These are phyloP conservation scores for Saccharomycopsis sp. DNA, from an alignment of 805 yeast genomes.

Conservation along the genomic window DNA sequence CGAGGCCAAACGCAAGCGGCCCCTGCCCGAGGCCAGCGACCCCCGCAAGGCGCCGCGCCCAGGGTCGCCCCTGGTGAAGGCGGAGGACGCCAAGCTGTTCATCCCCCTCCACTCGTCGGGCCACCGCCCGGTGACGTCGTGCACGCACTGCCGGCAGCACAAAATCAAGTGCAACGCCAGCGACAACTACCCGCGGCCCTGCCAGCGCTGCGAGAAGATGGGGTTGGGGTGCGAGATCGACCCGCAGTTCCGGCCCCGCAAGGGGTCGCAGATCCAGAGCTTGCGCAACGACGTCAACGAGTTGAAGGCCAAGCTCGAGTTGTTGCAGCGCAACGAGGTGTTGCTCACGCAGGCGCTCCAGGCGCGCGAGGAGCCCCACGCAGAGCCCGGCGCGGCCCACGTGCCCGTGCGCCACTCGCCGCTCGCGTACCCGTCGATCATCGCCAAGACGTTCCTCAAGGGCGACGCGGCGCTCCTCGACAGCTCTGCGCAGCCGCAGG, in stretches of 20 bases:
- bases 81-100: conserved; percentile 6
- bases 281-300: conserved; percentile 82
- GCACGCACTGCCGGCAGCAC: conserved; percentile 92
- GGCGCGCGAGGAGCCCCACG: conserved; percentile 20
- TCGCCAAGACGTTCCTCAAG: conserved; percentile 38
- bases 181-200: conserved; percentile 72
- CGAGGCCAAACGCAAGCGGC: too few relatives aligned
- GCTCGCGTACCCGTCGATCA: conserved; percentile 6
- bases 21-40: background rate
- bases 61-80: conserved; percentile 3
- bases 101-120: conserved; percentile 34
- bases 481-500: too few relatives aligned
- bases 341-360: conserved; percentile 57
- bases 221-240: conserved; percentile 79
- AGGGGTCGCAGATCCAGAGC: conserved; percentile 83
- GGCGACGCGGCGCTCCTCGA: conserved; percentile 37
- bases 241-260: conserved; percentile 85
- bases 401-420: background rate
- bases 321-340: conserved; percentile 57
- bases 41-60: background rate
- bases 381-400: background rate
- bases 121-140: conserved; percentile 85
- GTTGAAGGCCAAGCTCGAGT: conserved; percentile 63
- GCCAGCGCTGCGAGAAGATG: conserved; percentile 78
- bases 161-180: conserved; percentile 90